phyloP scores from a whole-genome alignment of 176 grass and related monocot species.

The Zizania latifolia region DNA sequence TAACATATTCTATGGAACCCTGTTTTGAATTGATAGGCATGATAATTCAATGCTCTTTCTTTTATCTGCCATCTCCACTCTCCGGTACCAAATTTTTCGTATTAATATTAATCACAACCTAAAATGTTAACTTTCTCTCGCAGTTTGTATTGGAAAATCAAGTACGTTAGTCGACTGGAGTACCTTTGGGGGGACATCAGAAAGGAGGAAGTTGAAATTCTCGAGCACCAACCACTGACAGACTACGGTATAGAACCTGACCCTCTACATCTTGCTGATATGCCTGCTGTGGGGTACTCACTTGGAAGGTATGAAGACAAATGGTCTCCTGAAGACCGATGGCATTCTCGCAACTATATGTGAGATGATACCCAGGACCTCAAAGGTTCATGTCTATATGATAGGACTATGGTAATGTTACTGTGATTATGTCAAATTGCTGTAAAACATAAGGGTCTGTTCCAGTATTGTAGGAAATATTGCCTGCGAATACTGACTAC shows the following conservation, averaged over 20 bases:
- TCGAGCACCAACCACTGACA: slow-evolving; percentile 90
- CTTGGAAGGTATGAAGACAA: slow-evolving; percentile 67
- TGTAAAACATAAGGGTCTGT: background rate
- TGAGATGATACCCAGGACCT: slow-evolving; percentile 19
- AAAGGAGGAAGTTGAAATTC: slow-evolving; percentile 83
- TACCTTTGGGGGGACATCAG: slow-evolving; percentile 82
- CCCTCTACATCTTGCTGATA: slow-evolving; percentile 65
- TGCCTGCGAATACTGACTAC: background rate
- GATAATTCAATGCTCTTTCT: background rate
- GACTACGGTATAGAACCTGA: slow-evolving; percentile 97
- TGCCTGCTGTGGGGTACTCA: slow-evolving; percentile 55
- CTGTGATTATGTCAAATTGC: background rate
- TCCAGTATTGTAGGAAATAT: background rate
- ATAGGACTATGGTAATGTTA: background rate
- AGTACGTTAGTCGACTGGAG: slow-evolving; percentile 80
- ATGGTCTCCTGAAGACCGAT: slow-evolving; percentile 62
- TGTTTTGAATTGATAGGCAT: background rate
- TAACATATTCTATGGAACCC: background rate
- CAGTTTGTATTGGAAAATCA: slow-evolving; percentile 97
- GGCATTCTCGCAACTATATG: slow-evolving; percentile 52
- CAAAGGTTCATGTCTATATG: background rate
- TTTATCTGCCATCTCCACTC: background rate
- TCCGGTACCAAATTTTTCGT: background rate
- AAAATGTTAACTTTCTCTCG: background rate
- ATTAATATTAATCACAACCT: background rate